These are phyloP conservation scores for Neostapfia colusana DNA, from an alignment of 176 grass and related monocot genomes.

Conservation along the genomic window DNA sequence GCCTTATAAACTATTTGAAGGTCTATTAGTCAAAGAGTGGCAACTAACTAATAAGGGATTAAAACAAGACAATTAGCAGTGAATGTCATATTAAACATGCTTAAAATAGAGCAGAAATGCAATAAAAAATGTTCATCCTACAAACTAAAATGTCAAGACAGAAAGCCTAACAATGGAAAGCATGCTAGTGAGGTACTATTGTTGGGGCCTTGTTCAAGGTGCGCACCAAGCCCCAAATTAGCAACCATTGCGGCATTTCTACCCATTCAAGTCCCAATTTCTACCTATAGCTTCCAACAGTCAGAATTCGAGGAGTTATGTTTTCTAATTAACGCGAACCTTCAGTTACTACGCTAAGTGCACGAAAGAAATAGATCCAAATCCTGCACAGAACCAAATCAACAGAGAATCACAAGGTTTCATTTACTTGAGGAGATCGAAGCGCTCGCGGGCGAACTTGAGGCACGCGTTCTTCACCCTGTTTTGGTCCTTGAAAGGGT, in stretches of 20 bases:
- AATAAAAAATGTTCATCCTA: conserved; percentile 7
- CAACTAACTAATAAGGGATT: not conserved
- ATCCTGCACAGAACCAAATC: not conserved
- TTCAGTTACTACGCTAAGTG: not conserved
- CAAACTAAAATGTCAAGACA: not conserved
- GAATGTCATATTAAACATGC: not conserved
- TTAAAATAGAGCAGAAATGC: not conserved
- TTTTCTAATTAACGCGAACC: not conserved
- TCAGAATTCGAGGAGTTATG: not conserved
- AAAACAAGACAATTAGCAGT: not conserved
- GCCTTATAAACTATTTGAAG: not conserved
- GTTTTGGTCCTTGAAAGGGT: conserved; percentile 45
- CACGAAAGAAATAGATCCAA: not conserved
- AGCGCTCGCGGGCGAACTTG: conserved; percentile 81
- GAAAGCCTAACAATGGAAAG: not conserved
- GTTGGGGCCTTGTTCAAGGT: not conserved
- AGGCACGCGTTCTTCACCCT: conserved; percentile 90
- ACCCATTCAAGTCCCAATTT: not conserved
- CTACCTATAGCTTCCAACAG: not conserved
- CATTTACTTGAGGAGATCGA: conserved; percentile 68
- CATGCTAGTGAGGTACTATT: not conserved
- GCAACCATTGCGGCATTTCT: not conserved
- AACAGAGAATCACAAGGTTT: not conserved
- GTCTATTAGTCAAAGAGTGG: not conserved
- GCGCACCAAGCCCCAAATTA: not conserved